Evolutionary conservation across 805 yeast genomes (phyloP).

Genomic region (Candida ponderosae): DNA sequence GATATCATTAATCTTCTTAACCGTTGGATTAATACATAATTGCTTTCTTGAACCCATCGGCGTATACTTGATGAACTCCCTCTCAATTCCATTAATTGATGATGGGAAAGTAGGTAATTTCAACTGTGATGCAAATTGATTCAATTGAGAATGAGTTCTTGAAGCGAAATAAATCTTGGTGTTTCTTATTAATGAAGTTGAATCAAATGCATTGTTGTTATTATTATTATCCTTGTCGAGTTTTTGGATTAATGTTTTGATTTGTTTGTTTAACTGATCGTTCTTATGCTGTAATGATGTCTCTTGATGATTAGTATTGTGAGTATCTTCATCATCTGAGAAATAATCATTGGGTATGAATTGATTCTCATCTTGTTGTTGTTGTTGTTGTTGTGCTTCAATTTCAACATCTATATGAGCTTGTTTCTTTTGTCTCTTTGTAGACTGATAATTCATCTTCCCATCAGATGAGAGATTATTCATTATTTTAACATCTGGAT

Average conservation of each 20-base stretch:
- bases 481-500: slow-evolving; percentile 4
- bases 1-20: slow-evolving; percentile 38
- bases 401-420: slow-evolving; percentile 19
- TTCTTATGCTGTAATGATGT: slow-evolving; percentile 18
- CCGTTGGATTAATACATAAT: slow-evolving; percentile 65
- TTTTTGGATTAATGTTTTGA: slow-evolving; percentile 37
- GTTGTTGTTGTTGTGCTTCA: too few relatives aligned
- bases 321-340: slow-evolving; percentile 22
- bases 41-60: slow-evolving; percentile 84
- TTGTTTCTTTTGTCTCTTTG: slow-evolving; percentile 12
- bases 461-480: slow-evolving; percentile 7
- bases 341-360: slow-evolving; percentile 30
- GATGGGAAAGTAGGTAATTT: slow-evolving; percentile 56
- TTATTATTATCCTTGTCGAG: slow-evolving; percentile 22
- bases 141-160: slow-evolving; percentile 84
- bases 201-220: slow-evolving; percentile 9
- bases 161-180: slow-evolving; percentile 64
- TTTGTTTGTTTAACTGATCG: slow-evolving; percentile 34
- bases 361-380: slow-evolving; percentile 31
- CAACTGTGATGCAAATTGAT: slow-evolving; percentile 73
- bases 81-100: slow-evolving; percentile 31
- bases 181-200: slow-evolving; percentile 22
- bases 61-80: slow-evolving; percentile 55
- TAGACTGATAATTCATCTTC: slow-evolving; percentile 2
- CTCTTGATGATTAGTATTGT: slow-evolving; percentile 2